These are phyloP conservation scores for Posidonia oceanica DNA, from an alignment of 116 monocot genomes.

Conservation along the genomic window DNA sequence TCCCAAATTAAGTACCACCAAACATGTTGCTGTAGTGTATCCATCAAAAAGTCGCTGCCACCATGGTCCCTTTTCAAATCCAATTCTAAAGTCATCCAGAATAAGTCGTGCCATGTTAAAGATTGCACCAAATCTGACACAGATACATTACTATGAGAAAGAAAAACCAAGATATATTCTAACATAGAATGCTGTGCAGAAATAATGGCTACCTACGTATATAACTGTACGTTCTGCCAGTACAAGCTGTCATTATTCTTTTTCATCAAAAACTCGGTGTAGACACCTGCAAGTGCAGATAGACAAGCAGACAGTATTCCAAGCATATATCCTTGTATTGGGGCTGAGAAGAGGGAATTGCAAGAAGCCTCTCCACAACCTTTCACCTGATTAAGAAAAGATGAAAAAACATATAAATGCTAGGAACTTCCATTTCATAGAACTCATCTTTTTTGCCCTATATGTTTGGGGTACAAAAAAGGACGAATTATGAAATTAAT, in stretches of 20 bases:
- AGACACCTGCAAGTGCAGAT: conserved; percentile 94
- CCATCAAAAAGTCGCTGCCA: conserved; percentile 87
- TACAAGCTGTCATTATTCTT: conserved; percentile 95
- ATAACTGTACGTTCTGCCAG: conserved; percentile 97
- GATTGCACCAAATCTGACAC: conserved; percentile 80
- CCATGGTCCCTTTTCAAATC: conserved; percentile 88
- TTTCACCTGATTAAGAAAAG: conserved; percentile 54
- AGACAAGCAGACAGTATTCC: conserved; percentile 92
- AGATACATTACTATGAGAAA: neutral
- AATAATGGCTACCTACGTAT: conserved; percentile 42
- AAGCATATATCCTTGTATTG: conserved; percentile 78
- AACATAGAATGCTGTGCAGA: neutral
- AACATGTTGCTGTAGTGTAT: conserved; percentile 77
- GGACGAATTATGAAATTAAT: too few species aligned
- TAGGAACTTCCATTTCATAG: neutral
- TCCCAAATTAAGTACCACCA: conserved; percentile 92
- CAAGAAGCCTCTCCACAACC: conserved; percentile 80
- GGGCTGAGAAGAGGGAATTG: conserved; percentile 82
- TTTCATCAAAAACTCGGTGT: conserved; percentile 98
- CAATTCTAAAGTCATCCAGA: conserved; percentile 67
- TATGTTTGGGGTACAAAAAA: too few species aligned
- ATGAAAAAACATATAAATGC: conserved; percentile 5
- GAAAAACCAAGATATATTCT: neutral
- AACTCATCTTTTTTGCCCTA: neutral
- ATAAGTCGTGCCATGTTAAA: conserved; percentile 83